Conservation (phyloP, 192 early-diverging fungal genomes). For the Globomyces pollinis-pini region DNA sequence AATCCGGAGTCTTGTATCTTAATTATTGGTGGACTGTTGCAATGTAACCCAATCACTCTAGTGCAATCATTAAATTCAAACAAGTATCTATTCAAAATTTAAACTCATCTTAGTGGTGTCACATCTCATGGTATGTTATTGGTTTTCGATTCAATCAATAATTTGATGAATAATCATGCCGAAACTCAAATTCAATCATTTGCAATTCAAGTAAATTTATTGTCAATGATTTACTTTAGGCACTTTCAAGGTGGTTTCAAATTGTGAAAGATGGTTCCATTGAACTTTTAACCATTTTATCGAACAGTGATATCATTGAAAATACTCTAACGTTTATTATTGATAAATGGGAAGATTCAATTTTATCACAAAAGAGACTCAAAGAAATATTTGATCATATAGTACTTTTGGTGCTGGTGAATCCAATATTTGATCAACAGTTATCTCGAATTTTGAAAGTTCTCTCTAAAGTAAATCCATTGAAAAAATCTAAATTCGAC, state of each 20-base stretch:
- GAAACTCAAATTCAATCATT: conserved; percentile 1
- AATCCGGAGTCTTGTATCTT: neutral
- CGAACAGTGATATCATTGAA: neutral
- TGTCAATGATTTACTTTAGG: too few relatives aligned
- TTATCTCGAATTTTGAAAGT: neutral
- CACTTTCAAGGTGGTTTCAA: conserved; percentile 2
- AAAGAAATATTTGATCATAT: conserved; percentile 3
- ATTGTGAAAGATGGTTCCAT: too few relatives aligned
- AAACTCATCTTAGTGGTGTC: too few relatives aligned
- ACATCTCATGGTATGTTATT: too few relatives aligned
- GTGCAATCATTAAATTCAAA: neutral
- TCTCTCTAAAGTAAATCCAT: neutral
- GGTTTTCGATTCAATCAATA: too few relatives aligned
- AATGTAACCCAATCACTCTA: neutral
- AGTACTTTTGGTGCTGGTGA: neutral
- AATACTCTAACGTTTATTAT: neutral
- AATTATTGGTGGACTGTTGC: neutral
- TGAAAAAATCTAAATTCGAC: conserved; percentile 1
- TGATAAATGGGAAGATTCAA: conserved; percentile 10
- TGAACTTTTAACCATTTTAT: too few relatives aligned
- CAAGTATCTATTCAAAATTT: neutral
- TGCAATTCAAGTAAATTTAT: conserved; percentile 4
- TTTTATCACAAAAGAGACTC: conserved; percentile 6
- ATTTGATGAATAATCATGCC: neutral
- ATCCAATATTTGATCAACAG: neutral